phyloP scores from a whole-genome alignment of 805 yeast species.

The Yamadazyma scolyti region DNA sequence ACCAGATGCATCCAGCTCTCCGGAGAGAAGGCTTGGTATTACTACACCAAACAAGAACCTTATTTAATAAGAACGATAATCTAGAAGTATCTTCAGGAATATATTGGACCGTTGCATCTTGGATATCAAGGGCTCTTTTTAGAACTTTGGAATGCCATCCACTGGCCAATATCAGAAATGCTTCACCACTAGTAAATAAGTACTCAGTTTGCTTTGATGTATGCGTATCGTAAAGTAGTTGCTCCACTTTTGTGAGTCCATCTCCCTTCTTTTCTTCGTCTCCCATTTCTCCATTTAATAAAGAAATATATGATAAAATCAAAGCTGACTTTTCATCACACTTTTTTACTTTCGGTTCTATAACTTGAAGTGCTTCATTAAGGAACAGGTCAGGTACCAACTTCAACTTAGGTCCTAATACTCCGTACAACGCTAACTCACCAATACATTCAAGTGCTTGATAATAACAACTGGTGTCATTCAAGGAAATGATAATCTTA shows the following conservation, averaged over 20 bases:
- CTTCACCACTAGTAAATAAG: constrained; percentile 80
- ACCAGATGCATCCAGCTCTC: constrained; percentile 80
- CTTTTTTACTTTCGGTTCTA: constrained; percentile 45
- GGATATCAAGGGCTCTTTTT: constrained; percentile 52
- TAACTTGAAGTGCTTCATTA: constrained; percentile 14
- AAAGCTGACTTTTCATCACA: constrained; percentile 57
- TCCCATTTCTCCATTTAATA: constrained; percentile 20
- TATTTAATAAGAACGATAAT: constrained; percentile 37
- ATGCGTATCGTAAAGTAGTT: constrained; percentile 53
- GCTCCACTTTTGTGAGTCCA: constrained; percentile 33
- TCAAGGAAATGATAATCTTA: constrained; percentile 12
- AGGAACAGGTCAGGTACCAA: constrained; percentile 7
- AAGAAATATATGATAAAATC: constrained; percentile 52
- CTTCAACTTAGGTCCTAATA: constrained; percentile 31
- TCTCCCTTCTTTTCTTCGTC: constrained; percentile 8
- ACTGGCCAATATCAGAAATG: constrained; percentile 62
- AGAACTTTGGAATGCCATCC: constrained; percentile 73
- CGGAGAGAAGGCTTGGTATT: constrained; percentile 72
- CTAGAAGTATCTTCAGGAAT: constrained; percentile 14
- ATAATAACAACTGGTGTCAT: constrained; percentile 17
- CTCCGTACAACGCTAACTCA: constrained; percentile 45
- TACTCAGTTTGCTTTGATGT: constrained; percentile 70
- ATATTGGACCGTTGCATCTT: constrained; percentile 21
- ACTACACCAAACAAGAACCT: constrained; percentile 49
- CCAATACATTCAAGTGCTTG: constrained; percentile 36